Evolutionary conservation across 768 basidiomycete genomes (phyloP), one percentile per base, ranked within the genome.

Genomic region (Cubamyces sp.): DNA sequence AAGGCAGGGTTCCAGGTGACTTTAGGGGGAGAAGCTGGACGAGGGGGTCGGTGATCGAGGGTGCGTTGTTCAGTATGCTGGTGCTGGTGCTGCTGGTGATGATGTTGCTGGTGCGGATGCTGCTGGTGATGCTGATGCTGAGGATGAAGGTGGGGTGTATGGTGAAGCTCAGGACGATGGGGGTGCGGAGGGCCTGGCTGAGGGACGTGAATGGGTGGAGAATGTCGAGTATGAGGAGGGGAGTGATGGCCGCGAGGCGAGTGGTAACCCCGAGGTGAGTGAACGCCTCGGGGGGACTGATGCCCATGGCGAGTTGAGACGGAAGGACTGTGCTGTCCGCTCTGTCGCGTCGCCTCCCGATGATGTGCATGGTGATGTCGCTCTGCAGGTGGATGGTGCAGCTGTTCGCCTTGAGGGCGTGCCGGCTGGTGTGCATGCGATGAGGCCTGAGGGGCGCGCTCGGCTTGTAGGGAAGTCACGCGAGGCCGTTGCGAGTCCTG

Each of bases 1-100:
- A 87, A 63, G 18, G 88, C 85, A 11, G 92, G 86, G 74, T 94
- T 91, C 92, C 93, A 94, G n/a, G 82, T 70, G 40, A 88, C 68
- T 74, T 88, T 79, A 1, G 86, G 87, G 56, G 85, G 88, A 25
- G 88, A 91, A 14, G 74, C 67, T 28, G 84, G 82, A 18, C 81
- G 82, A 43, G 68, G 73, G 34, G 76, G 81, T 42, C 73, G 73
- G 14, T 60, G 34, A 5, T 34, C 34, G 34, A 34, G 34, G 9
- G 34, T 7, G 34, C 34, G 34, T 6, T 5, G 9, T 34, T 34
- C 34, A 6, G 34, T 34, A 34, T 34, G 34, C 34, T 34, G 34
- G 1, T 30, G 65, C 51, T 68, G 66, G 7, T 58, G 58, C 51
- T 68, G 52, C 46, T 68, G 61, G 25, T 72, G 73, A 45, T 69